Evolutionary conservation across 257 asterid species (phyloP), one percentile per base, ranked within the genome.

Genomic region (Cynanchum wilfordii): DNA sequence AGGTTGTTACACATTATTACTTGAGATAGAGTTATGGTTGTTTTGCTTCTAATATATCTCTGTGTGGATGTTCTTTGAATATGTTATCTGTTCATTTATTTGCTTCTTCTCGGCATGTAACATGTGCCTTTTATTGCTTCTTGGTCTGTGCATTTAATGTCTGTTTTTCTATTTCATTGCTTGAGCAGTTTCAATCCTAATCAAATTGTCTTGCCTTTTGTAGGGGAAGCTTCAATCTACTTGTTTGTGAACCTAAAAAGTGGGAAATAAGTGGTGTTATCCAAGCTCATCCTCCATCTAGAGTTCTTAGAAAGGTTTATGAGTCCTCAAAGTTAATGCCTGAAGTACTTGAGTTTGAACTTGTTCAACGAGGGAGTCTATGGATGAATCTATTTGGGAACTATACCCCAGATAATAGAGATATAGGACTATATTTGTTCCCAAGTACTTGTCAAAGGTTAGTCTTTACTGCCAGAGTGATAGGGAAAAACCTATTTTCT

Each of bases 251-350:
- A 40, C 52, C 63, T 65, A 57, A 57, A 40, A 66, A 51, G 13
- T 60, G 68, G 74, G 77, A 65, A 62, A 62, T 77, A 72, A 79
- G 62, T 72, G 77, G 78, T 77, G 74, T 12, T 24, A 73, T 88
- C 72, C 81, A 81, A 68, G 96, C 92, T 66, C 79, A 86, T 77
- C 82, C 90, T 80, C 90, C 94, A 75, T 77, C 83, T 36, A 75
- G 12, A 71, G 87, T 84, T 73, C 83, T 63, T 38, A 76, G 29
- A 36, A 87, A 87, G 80, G 82, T 84, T 74, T 76, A 71, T 54
- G 87, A 87, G n/a, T 81, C 86, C 72, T 82, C 90, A 13, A 87
- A 70, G 80, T 10, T 56, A 75, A 83, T 92, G 91, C 96, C 98
- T 15, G 73, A 75, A 55, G 68, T 76, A 66, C 96, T 92, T 67